Evolutionary conservation across 2,329 filamentous ascomycete species (phyloP), one percentile per base, ranked within the genome.

Genomic region (Neonectria sp.): DNA sequence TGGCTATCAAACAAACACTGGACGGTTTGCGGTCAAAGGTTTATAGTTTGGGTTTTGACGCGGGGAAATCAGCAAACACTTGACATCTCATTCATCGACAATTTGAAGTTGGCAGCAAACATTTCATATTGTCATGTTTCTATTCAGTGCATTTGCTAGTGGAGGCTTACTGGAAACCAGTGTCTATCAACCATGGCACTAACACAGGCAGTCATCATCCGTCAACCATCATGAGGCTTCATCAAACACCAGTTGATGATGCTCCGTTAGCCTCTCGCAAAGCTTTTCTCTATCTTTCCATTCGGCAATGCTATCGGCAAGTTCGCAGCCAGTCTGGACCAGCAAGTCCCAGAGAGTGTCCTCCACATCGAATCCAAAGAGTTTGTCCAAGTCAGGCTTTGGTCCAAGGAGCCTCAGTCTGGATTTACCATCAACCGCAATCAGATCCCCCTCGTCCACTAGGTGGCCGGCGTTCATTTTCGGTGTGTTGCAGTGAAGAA

Each of bases 381-480:
- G 33, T 2, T 43, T 46, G 17, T 63, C 60, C 4, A 58, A 21
- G 17, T 67, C 60, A 11, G 37, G 7, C 21, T 63, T 59, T 35
- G 64, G 55, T 6, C 64, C 64, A 21, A 67, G 60, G 15, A 67
- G 45, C 43, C 64, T 55, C 55, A 67, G 24, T 35, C 64, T 59
- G 3, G 64, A 67, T 5, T 67, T 29, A 2, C 64, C 60, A 29
- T 67, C 64, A 3, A 35, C 35, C 6, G 64, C 51, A 15, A 67
- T 31, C 25, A 67, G 37, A 35, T 67, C 64, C 2, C 64, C 64
- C 31, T 67, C 64, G 48, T 67, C 64, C 11, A 67, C 55, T 13
- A 67, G 40, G 29, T 67, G 64, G 11, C 64, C 64, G 4, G 64
- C 64, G 24, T 67, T 67, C 64, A 67, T 67, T 21, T 67, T 67